Evolutionary conservation across 345 rosid genomes (phyloP), one percentile per base, ranked within the genome.

Genomic region (Eucalyptus caleyi): DNA sequence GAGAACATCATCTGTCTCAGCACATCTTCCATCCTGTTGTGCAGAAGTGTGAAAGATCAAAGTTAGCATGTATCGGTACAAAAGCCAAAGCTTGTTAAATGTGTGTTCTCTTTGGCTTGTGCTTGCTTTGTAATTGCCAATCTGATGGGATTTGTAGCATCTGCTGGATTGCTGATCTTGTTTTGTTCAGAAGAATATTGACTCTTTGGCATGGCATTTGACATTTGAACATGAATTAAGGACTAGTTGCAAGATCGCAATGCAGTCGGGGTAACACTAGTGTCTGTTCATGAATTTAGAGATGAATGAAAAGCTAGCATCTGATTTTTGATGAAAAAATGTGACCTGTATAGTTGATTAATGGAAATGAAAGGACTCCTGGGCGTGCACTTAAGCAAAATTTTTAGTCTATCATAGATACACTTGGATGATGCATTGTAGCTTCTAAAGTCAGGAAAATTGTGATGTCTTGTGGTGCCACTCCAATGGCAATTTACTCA

Each of bases 1-100:
- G 72, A 96, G 95, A 80, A 93, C 80, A 42, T 97, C 99, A 90
- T 96, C 97, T 13, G 15, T 86, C 37, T 94, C 93, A 82, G 97
- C 93, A 88, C 93, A 89, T 86, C 97, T 95, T 88, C 93, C 93
- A 90, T 95, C 96, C 99, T 97, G 45, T 11, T 18, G 90, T 77
- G 53, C 86, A 86, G 88, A 88, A n/a, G 87, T 27, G 87, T 59
- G 26, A 50, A 11, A 65, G 82, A 72, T 72, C 45, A 72, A 72
- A 37, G 82, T 19, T 72, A 72, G 83, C 83, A 72, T 19, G 26
- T 72, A 37, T 37, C 5, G 45, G 12, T 13, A 32, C 81, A 69
- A 37, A 72, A 72, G 82, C 26, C 8, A 7, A 72, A 72, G 26
- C 82, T 34, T 37, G 82, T 72, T 37, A 72, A 69, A 69, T 34